phyloP scores from a whole-genome alignment of 257 asterid species.

The Gynochthodes officinalis region DNA sequence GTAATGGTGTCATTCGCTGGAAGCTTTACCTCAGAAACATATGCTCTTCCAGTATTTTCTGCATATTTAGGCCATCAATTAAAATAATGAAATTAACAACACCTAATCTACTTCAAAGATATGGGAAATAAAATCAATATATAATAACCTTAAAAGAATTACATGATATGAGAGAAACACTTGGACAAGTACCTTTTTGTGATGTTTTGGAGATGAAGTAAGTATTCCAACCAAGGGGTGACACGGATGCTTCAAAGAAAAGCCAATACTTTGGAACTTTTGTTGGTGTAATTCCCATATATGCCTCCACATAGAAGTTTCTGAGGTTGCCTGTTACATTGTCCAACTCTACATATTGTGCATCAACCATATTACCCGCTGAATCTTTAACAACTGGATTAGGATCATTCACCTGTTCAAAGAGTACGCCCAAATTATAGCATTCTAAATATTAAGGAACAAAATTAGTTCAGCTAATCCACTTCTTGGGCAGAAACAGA shows the following conservation, averaged over 20 bases:
- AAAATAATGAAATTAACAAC: neutral
- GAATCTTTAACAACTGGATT: constrained; percentile 65
- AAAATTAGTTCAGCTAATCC: neutral
- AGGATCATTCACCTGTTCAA: constrained; percentile 57
- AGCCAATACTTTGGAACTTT: constrained; percentile 67
- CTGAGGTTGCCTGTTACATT: constrained; percentile 51
- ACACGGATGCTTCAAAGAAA: constrained; percentile 56
- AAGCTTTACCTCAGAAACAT: constrained; percentile 24
- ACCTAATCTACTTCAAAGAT: neutral
- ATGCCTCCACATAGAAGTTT: constrained; percentile 64
- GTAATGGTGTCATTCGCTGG: constrained; percentile 43
- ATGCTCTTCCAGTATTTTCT: constrained; percentile 35
- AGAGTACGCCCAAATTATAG: neutral
- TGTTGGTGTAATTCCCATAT: constrained; percentile 52
- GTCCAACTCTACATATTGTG: constrained; percentile 65
- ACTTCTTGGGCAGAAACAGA: neutral
- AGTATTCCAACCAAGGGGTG: constrained; percentile 76
- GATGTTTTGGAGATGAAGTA: constrained; percentile 58
- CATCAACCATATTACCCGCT: constrained; percentile 39
- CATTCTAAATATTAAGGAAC: neutral
- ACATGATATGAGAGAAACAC: neutral
- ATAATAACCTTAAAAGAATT: neutral
- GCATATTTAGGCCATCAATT: constrained; percentile 24
- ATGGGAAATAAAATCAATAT: neutral
- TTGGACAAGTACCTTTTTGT: constrained; percentile 32